Evolutionary conservation across 2,329 filamentous ascomycete genomes (phyloP).

Genomic region (Neurospora sp.): DNA sequence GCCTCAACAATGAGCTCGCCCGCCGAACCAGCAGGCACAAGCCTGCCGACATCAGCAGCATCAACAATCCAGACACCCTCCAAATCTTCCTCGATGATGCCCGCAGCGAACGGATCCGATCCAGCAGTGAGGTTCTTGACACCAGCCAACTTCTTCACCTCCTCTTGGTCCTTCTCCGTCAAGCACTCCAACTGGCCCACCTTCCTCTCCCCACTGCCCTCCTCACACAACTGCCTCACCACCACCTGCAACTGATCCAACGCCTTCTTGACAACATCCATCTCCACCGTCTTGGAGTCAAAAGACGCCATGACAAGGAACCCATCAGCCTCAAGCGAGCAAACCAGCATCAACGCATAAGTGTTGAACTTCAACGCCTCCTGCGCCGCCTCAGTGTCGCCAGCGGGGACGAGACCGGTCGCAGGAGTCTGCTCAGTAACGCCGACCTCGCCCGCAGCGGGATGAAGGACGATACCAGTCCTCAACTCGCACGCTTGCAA

Average conservation of each 20-base stretch:
- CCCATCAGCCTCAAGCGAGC: slow-evolving; percentile 44
- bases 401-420: slow-evolving; percentile 42
- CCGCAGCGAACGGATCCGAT: slow-evolving; percentile 11
- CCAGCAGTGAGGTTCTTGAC: slow-evolving; percentile 13
- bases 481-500: slow-evolving; percentile 45
- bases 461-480: slow-evolving; percentile 45
- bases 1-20: slow-evolving; percentile 35
- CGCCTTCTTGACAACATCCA: slow-evolving; percentile 40
- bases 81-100: slow-evolving; percentile 14
- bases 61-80: slow-evolving; percentile 31
- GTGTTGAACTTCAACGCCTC: slow-evolving; percentile 50
- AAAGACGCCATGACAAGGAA: slow-evolving; percentile 55
- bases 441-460: slow-evolving; percentile 23
- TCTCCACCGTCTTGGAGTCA: slow-evolving; percentile 48
- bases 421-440: slow-evolving; percentile 29
- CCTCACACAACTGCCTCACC: slow-evolving; percentile 37
- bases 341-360: slow-evolving; percentile 57
- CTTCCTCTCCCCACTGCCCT: slow-evolving; percentile 17
- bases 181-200: slow-evolving; percentile 27
- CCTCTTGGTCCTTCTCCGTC: slow-evolving; percentile 23
- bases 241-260: slow-evolving; percentile 41
- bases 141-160: slow-evolving; percentile 23
- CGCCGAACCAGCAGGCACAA: slow-evolving; percentile 30
- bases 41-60: slow-evolving; percentile 22
- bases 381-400: slow-evolving; percentile 45